These are phyloP conservation scores for Leccinum uliginosum DNA, from an alignment of 768 basidiomycete species.

Conservation along the genomic window DNA sequence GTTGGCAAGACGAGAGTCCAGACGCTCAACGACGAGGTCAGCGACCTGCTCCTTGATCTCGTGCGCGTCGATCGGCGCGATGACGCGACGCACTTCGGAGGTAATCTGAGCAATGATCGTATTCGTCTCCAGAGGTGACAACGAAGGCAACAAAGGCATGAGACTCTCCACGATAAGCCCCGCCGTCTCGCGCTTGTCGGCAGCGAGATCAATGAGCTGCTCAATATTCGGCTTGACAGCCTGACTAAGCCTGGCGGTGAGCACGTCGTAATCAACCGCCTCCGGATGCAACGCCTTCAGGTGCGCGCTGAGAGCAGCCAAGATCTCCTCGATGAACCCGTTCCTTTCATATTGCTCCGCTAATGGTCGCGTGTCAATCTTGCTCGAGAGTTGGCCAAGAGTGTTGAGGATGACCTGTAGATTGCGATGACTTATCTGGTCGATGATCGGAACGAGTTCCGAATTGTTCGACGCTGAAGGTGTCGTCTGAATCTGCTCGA, in stretches of 20 bases:
- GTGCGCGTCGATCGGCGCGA: conserved; percentile 76
- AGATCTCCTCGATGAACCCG: conserved; percentile 55
- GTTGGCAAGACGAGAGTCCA: conserved; percentile 76
- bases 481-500: conserved; percentile 28
- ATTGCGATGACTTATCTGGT: conserved; percentile 54
- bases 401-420: conserved; percentile 57
- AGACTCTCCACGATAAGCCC: conserved; percentile 73
- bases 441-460: conserved; percentile 45
- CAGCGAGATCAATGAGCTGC: conserved; percentile 84
- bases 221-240: conserved; percentile 87
- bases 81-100: conserved; percentile 64
- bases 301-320: conserved; percentile 54
- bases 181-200: conserved; percentile 86
- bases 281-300: conserved; percentile 60
- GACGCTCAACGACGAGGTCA: conserved; percentile 80
- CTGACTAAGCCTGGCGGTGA: conserved; percentile 72
- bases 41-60: conserved; percentile 89
- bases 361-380: conserved; percentile 32
- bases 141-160: conserved; percentile 55
- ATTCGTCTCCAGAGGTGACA: conserved; percentile 46
- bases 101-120: conserved; percentile 56
- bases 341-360: conserved; percentile 48
- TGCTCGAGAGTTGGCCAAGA: conserved; percentile 44
- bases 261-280: conserved; percentile 70
- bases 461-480: conserved; percentile 13